Evolutionary conservation across 768 basidiomycete genomes (phyloP), one percentile per base, ranked within the genome.

Genomic region (Tulasnella sp.): DNA sequence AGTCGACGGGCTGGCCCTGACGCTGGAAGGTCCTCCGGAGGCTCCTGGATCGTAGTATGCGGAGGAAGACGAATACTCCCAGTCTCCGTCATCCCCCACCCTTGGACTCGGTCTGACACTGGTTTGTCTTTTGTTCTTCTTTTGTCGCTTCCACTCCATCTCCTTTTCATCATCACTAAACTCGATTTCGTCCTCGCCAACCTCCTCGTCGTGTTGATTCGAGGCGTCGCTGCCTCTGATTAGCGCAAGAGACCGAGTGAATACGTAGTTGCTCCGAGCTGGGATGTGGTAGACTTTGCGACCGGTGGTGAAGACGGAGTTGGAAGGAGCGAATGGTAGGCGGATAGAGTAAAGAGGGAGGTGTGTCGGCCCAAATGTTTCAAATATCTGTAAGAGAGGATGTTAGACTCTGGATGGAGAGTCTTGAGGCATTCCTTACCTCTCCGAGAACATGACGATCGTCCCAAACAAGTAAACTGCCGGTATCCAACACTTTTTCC

Each of bases 111-210:
- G 34, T 16, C 27, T 31, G 19, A 31, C 62, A 71, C 36, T 71
- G 19, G 38, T 18, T 14, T 31, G 42, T n/a, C 39, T 44, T 74
- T 81, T 92, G 92, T 88, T 87, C 83, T 92, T 93, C 71, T 89
- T 83, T 74, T 86, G 86, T 75, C 89, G 87, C 85, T 89, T 94
- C 83, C 92, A 89, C 39, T 90, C 91, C 24, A 91, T 90, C 84
- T 99, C 97, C 77, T 92, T 89, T 84, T 99, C 97, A 82, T 99
- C 97, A 82, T 99, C 97, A 3, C 94, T 96, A 85, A 97, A 99
- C 84, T 99, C 97, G 40, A 94, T 83, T 83, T 98, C 97, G 78
- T 95, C 90, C 27, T 94, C 96, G 1, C 88, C 93, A 2, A 94
- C 92, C 84, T 99, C 97, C 85, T 99, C 97, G 83, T 99, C 97